phyloP scores from a whole-genome alignment of 2,329 filamentous ascomycete genomes.

The Aureobasidium namibiae region DNA sequence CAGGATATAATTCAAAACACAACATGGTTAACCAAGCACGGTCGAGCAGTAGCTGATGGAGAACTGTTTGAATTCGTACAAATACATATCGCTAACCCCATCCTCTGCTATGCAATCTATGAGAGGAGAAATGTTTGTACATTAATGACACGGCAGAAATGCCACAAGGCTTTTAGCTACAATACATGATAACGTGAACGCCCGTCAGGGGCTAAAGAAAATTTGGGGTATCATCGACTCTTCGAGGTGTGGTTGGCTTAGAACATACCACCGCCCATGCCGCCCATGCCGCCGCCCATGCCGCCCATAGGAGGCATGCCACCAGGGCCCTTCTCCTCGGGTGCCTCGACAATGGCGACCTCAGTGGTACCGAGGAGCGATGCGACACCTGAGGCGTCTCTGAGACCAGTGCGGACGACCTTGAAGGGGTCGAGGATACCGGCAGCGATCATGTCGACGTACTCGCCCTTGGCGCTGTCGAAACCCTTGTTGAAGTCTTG shows the following conservation, averaged over 20 bases:
- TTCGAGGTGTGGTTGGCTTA: constrained; percentile 29
- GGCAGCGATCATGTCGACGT: constrained; percentile 94
- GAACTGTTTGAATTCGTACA: not conserved
- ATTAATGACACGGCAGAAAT: constrained; percentile 12
- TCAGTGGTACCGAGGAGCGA: constrained; percentile 96
- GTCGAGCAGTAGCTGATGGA: not conserved
- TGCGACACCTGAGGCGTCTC: constrained; percentile 91
- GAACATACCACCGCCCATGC: constrained; percentile 60
- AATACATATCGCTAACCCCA: not conserved
- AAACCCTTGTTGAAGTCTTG: constrained; percentile 96
- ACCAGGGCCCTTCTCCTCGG: constrained; percentile 74
- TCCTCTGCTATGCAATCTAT: not conserved
- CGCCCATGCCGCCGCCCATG: constrained; percentile 56
- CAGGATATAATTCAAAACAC: too few species aligned
- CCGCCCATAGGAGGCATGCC: constrained; percentile 49
- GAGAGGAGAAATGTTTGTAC: constrained; percentile 13
- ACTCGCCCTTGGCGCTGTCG: constrained; percentile 93
- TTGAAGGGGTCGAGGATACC: constrained; percentile 99
- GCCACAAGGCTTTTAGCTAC: constrained; percentile 12
- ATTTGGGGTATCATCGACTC: constrained; percentile 14
- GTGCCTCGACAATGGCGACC: constrained; percentile 92
- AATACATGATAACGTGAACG: constrained; percentile 10
- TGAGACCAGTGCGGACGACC: constrained; percentile 93
- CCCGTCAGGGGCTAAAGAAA: constrained; percentile 5
- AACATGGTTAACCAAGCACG: not conserved